These are phyloP conservation scores for Cyberlindnera veronae DNA, from an alignment of 805 yeast genomes.

Conservation along the genomic window DNA sequence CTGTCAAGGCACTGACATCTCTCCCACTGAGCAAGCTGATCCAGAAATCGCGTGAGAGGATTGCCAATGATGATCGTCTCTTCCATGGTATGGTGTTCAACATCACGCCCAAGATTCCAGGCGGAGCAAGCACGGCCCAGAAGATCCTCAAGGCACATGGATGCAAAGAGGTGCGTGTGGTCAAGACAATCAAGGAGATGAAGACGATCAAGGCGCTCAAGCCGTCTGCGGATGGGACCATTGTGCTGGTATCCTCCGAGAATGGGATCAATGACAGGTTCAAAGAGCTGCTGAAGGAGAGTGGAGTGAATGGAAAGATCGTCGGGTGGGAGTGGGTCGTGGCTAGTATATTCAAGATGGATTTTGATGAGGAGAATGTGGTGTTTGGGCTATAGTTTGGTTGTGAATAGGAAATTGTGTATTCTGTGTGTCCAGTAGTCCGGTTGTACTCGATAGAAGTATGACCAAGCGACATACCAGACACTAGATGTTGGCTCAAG, in stretches of 20 bases:
- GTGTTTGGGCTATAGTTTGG: not conserved
- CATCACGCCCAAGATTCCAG: slow-evolving; percentile 55
- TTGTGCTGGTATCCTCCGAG: slow-evolving; percentile 32
- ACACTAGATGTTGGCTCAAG: no score
- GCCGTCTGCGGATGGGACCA: slow-evolving; percentile 12
- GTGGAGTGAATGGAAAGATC: slow-evolving; percentile 24
- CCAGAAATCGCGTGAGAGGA: slow-evolving; percentile 12
- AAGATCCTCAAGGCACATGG: slow-evolving; percentile 64
- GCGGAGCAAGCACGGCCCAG: slow-evolving; percentile 54
- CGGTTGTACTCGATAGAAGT: no score
- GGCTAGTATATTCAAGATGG: slow-evolving; percentile 47
- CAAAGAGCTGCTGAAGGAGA: slow-evolving; percentile 23
- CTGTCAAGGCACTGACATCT: slow-evolving; percentile 31
- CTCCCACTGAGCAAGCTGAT: slow-evolving; percentile 24
- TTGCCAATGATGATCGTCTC: slow-evolving; percentile 29
- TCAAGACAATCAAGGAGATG: slow-evolving; percentile 28
- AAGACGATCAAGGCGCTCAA: slow-evolving; percentile 21
- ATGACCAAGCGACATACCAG: no score
- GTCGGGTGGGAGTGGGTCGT: slow-evolving; percentile 69
- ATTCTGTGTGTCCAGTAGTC: not conserved
- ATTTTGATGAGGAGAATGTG: slow-evolving; percentile 16
- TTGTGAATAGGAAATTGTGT: no score
- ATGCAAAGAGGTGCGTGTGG: slow-evolving; percentile 28
- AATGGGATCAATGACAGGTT: slow-evolving; percentile 32
- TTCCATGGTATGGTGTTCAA: slow-evolving; percentile 50